Base-by-base conservation (phyloP, 306 rosid genomes). In the Sicyos edulis region DNA sequence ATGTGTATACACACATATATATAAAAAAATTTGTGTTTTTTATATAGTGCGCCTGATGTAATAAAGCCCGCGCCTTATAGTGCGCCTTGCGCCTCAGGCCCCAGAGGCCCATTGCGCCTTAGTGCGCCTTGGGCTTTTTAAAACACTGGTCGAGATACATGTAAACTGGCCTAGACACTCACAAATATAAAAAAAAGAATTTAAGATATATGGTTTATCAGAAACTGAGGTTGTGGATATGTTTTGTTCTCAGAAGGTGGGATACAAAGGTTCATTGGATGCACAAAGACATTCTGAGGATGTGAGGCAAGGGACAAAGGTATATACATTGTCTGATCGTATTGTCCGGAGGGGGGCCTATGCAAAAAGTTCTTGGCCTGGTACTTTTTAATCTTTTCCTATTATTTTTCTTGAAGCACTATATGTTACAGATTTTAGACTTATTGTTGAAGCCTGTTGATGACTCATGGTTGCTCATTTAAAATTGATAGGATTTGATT, bases 291-390 rank as follows among this genome's bases (percentile, higher is more conserved):
- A 78, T 65, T 74, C 73, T 71, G 97, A 87, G 80, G 81, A 80
- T 82, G 79, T 73, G 71, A 81, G 77, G 83, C 95, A 84, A 74
- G 88, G 83, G 77, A 51, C 65, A 73, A 88, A 77, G 75, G 61
- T 70, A 78, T 82, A 79, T 74, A 60, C 87, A 54, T 70, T 69
- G 80, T 76, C 85, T 79, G 95, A 85, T 71, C 88, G 80, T 73
- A 81, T 79, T 82, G 82, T 74, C 60, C 93, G 84, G 56, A 86
- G 88, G 85, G 76, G 83, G 61, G 86, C 84, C 78, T 80, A 85
- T 84, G 76, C 92, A 77, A 83, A 88, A 53, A 85, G 73, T 78
- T 71, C 83, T 78, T 53, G 71, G 57, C 84, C 89, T 74, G 92
- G 96, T 89, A 89, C 66, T 56, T 72, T 56, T 42, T 72, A 50